Evolutionary conservation across 2,329 filamentous ascomycete species (phyloP).

Genomic region (Phaeosphaeriaceae sp.): DNA sequence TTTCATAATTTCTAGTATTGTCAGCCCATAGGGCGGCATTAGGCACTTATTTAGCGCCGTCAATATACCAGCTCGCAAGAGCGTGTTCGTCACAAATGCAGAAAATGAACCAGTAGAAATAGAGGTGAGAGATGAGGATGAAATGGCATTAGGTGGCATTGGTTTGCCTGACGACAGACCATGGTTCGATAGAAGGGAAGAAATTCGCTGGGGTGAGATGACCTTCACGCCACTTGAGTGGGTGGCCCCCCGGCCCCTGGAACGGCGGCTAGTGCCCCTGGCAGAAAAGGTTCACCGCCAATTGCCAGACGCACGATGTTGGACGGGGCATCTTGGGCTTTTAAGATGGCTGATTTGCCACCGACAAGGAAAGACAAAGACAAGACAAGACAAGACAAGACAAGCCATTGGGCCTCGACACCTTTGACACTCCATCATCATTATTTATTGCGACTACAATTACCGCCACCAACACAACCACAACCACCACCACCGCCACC

Average conservation of each 20-base stretch:
- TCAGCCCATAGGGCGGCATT: not conserved
- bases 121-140: not conserved
- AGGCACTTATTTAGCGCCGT: not conserved
- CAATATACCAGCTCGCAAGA: constrained; percentile 2
- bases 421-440: constrained; percentile 15
- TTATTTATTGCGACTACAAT: constrained; percentile 2
- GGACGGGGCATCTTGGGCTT: constrained; percentile 9
- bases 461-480: constrained; percentile 9
- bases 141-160: not conserved
- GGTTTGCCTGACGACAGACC: constrained; percentile 2
- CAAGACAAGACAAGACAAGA: not conserved
- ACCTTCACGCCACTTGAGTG: constrained; percentile 37
- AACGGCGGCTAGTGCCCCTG: constrained; percentile 24
- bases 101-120: too few species aligned
- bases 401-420: constrained; percentile 9
- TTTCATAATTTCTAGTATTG: constrained; percentile 28
- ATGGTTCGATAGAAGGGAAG: constrained; percentile 22
- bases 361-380: not conserved
- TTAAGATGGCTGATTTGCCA: constrained; percentile 38
- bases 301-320: constrained; percentile 15
- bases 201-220: constrained; percentile 25
- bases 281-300: constrained; percentile 28
- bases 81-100: not conserved
- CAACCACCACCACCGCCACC: constrained; percentile 5
- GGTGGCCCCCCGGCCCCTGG: constrained; percentile 8